Conservation (phyloP, 1,139 yeast genomes). For the Suhomyces wounanorum region DNA sequence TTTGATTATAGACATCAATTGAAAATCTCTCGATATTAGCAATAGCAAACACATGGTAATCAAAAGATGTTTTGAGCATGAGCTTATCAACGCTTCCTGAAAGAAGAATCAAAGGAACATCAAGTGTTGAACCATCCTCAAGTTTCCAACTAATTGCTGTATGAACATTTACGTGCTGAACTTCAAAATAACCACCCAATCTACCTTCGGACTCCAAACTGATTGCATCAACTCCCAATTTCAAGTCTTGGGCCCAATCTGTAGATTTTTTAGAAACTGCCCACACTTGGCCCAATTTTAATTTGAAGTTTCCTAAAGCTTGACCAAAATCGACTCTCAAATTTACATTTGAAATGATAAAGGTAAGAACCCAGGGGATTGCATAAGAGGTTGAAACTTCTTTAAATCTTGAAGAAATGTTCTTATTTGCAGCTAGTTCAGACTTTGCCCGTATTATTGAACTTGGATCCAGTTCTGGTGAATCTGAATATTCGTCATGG, state of each 20-base stretch:
- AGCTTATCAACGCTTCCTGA: conserved; percentile 58
- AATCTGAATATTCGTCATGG: conserved; percentile 4
- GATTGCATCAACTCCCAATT: conserved; percentile 60
- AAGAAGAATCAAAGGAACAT: conserved; percentile 69
- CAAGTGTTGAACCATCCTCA: conserved; percentile 41
- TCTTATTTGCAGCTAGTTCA: conserved; percentile 35
- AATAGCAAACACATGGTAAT: conserved; percentile 80
- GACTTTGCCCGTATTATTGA: conserved; percentile 13
- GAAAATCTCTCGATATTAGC: conserved; percentile 52
- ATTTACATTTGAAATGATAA: conserved; percentile 53
- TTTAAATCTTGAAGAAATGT: conserved; percentile 53
- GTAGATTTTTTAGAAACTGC: conserved; percentile 65
- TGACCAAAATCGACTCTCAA: conserved; percentile 79
- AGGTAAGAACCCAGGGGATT: conserved; percentile 73
- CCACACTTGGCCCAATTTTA: conserved; percentile 65
- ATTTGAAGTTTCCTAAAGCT: conserved; percentile 66
- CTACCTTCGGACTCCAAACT: conserved; percentile 68
- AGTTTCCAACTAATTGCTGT: conserved; percentile 74
- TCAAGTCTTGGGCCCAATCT: conserved; percentile 72
- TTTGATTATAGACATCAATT: conserved; percentile 69
- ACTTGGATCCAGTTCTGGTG: conserved; percentile 3
- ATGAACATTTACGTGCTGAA: conserved; percentile 54
- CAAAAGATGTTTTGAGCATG: conserved; percentile 68
- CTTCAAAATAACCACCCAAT: conserved; percentile 65
- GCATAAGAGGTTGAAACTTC: conserved; percentile 67